Percentiles rank a stretch among this genome's conserved stretches.
Conservation (phyloP, 495 filamentous ascomycete genomes). For the Podospora tetraspora region DNA sequence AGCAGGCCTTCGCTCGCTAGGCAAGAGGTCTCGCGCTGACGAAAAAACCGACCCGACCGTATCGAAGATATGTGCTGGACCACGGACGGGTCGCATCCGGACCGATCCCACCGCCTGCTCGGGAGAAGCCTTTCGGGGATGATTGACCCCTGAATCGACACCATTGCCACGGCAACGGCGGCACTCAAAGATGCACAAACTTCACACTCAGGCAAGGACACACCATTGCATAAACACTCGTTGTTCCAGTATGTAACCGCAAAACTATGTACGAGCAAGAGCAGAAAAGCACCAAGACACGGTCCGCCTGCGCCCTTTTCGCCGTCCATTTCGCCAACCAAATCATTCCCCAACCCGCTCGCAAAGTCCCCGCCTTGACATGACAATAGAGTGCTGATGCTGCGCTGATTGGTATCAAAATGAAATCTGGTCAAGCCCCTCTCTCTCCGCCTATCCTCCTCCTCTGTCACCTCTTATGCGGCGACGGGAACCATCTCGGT, state of each 20-base stretch:
- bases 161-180: neutral
- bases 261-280: constrained; percentile 7
- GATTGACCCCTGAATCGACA: neutral
- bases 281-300: neutral
- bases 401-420: constrained; percentile 19
- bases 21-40: neutral
- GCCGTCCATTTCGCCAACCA: constrained; percentile 6
- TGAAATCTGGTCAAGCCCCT: neutral
- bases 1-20: neutral
- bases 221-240: neutral
- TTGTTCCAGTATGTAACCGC: constrained; percentile 1
- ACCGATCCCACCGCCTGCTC: no score
- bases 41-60: neutral
- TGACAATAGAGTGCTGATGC: constrained; percentile 8
- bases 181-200: neutral
- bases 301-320: neutral
- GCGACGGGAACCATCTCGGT: neutral
- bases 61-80: no score
- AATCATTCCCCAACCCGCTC: constrained; percentile 5
- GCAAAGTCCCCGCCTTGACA: neutral
- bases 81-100: no score
- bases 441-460: neutral
- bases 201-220: neutral
- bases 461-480: neutral
- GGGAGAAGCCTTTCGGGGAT: no score